phyloP scores from a whole-genome alignment of 2,329 filamentous ascomycete genomes.

The Colletotrichum sp. region DNA sequence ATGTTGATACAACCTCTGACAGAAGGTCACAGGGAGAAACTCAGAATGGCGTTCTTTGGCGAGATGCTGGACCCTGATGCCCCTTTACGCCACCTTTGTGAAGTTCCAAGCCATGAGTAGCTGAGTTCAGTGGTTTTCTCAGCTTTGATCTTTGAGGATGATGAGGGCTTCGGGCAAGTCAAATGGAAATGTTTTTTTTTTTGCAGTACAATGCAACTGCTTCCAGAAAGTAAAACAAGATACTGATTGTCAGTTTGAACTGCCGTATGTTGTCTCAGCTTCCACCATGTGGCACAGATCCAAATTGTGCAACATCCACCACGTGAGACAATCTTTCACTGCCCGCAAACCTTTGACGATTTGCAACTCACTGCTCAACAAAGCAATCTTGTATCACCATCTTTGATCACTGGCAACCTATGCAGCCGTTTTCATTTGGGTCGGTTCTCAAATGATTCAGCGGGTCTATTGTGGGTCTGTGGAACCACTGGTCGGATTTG shows the following conservation, averaged over 20 bases:
- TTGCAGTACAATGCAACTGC: not conserved
- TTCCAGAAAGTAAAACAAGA: not conserved
- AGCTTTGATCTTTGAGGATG: not conserved
- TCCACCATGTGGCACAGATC: not conserved
- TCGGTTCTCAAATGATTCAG: fast-evolving
- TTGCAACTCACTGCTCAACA: not conserved
- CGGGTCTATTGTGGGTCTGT: not conserved
- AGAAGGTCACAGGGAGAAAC: not conserved
- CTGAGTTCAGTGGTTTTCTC: not conserved
- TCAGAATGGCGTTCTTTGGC: not conserved
- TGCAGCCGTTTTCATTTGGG: not conserved
- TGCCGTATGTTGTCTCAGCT: not conserved
- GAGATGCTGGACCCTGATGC: not conserved
- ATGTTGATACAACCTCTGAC: not conserved
- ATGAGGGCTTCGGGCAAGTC: fast-evolving
- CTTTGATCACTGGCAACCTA: not conserved
- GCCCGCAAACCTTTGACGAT: not conserved
- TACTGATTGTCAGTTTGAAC: not conserved
- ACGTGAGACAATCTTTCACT: not conserved
- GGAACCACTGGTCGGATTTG: not conserved
- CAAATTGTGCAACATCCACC: not conserved
- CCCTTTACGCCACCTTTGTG: not conserved
- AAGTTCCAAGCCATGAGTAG: not conserved
- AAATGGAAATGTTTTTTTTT: not conserved
- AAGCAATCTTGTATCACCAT: not conserved